Evolutionary conservation across 148 eudicot genomes (phyloP).

Genomic region (Chenopodium quinoa): DNA sequence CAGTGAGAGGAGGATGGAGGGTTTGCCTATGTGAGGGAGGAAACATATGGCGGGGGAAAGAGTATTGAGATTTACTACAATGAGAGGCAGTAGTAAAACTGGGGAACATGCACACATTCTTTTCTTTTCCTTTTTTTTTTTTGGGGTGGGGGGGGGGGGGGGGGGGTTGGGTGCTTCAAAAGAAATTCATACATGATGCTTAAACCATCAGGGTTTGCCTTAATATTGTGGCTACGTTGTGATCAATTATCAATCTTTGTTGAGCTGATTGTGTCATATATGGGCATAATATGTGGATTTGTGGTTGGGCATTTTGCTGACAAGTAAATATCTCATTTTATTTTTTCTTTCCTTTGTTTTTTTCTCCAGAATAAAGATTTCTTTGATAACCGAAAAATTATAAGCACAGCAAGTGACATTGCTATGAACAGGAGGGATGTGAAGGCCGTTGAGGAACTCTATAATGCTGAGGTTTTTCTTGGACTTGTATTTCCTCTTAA

Average conservation of each 20-base stretch:
- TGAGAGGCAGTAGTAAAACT: too few relatives aligned
- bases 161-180: too few relatives aligned
- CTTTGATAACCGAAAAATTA: constrained; percentile 30
- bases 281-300: background rate
- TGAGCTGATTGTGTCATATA: too few relatives aligned
- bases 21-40: too few relatives aligned
- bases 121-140: too few relatives aligned
- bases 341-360: constrained; percentile 4
- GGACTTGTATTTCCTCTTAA: background rate
- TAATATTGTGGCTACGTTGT: too few relatives aligned
- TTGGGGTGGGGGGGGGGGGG: too few relatives aligned
- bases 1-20: too few relatives aligned
- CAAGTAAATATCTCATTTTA: background rate
- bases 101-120: too few relatives aligned
- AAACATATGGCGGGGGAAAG: too few relatives aligned
- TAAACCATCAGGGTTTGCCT: background rate
- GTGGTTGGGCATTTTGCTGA: background rate
- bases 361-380: constrained; percentile 41
- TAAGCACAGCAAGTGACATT: constrained; percentile 38
- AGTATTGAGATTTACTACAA: too few relatives aligned
- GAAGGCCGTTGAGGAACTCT: constrained; percentile 41
- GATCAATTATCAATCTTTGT: too few relatives aligned
- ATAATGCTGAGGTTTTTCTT: constrained; percentile 40
- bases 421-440: constrained; percentile 49
- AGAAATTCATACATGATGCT: background rate